Evolutionary conservation across 257 asterid genomes (phyloP).

Genomic region (Buddleja alternifolia): DNA sequence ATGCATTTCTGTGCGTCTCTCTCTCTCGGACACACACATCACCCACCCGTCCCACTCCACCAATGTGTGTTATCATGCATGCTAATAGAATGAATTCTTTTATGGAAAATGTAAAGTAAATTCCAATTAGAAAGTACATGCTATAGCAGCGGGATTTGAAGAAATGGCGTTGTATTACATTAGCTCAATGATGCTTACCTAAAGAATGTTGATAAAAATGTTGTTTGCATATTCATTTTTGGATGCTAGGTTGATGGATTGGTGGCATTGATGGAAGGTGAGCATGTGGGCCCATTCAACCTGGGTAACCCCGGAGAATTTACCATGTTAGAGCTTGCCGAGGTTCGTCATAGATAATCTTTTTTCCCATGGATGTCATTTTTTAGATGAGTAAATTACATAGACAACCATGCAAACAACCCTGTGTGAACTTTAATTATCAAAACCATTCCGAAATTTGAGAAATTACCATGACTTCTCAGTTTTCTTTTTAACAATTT

Average conservation of each 20-base stretch:
- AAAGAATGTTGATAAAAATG: neutral
- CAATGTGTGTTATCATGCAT: neutral
- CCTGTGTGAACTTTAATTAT: no score
- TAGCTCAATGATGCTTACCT: neutral
- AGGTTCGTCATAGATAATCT: constrained; percentile 45
- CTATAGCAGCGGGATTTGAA: neutral
- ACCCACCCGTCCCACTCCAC: constrained; percentile 4
- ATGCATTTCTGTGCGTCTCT: no score
- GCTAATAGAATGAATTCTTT: neutral
- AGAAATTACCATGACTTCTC: no score
- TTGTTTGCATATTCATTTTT: constrained; percentile 6
- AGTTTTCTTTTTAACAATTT: no score
- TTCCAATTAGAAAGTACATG: neutral
- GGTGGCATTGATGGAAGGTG: constrained; percentile 76
- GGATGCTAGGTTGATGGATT: constrained; percentile 60
- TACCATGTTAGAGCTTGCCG: constrained; percentile 75
- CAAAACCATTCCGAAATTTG: no score
- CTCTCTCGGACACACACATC: neutral
- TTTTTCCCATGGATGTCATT: neutral
- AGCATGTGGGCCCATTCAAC: constrained; percentile 76
- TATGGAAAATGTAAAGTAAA: neutral
- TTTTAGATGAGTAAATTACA: no score
- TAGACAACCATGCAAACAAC: no score
- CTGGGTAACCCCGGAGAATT: constrained; percentile 76
- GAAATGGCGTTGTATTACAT: constrained; percentile 4